Percentiles rank a stretch among this genome's conserved stretches.
Evolutionary conservation across 2,329 filamentous ascomycete species (phyloP).

Genomic region (Alternaria sp.): DNA sequence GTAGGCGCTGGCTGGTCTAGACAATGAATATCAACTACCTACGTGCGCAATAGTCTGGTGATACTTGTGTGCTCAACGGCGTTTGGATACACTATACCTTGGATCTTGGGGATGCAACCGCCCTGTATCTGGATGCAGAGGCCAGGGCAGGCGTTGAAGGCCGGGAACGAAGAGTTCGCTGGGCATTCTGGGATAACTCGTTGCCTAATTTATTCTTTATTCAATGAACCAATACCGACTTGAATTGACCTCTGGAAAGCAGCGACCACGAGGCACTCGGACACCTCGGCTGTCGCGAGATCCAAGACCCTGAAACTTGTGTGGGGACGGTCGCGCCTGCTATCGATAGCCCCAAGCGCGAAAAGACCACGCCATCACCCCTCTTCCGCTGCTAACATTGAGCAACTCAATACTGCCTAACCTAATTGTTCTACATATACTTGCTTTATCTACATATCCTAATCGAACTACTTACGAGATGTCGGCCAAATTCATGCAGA

Average conservation of each 20-base stretch:
- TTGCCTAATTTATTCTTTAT: background rate
- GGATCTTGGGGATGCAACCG: background rate
- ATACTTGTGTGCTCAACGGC: slow-evolving; percentile 5
- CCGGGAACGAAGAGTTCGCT: background rate
- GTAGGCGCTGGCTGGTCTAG: slow-evolving; percentile 18
- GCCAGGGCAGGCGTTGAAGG: background rate
- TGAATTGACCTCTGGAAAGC: background rate
- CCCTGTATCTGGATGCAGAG: background rate
- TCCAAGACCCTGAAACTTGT: background rate
- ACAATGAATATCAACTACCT: background rate
- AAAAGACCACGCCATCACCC: slow-evolving; percentile 5
- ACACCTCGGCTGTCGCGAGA: background rate
- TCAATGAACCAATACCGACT: background rate
- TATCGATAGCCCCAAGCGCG: slow-evolving; percentile 6
- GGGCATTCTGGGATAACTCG: background rate
- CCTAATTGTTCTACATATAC: background rate
- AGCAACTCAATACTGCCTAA: background rate
- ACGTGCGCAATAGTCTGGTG: background rate
- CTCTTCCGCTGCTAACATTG: background rate
- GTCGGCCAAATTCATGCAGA: slow-evolving; percentile 22
- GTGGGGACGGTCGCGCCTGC: background rate
- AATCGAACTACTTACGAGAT: slow-evolving; percentile 12
- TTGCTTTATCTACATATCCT: too few species aligned
- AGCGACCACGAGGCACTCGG: background rate
- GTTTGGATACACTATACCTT: slow-evolving; percentile 9